A percentile compares a stretch with the other conserved stretches of the same genome.
Conservation (phyloP, 2,329 filamentous ascomycete species). For the Aspergillus fumigatiaffinis region DNA sequence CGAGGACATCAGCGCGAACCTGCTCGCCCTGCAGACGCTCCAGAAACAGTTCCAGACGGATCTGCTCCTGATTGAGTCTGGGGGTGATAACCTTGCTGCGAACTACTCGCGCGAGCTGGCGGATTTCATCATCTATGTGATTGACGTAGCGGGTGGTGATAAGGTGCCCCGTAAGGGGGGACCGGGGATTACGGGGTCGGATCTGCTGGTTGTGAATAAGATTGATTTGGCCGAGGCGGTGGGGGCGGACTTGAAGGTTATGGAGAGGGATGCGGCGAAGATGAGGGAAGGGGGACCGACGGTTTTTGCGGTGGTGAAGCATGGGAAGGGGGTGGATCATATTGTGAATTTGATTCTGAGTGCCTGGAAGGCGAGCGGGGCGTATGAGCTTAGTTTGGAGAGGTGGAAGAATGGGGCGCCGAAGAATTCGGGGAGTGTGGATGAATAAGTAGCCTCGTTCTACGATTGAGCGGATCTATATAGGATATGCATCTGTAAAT, state of each 20-base stretch:
- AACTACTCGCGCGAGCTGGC: conserved; percentile 95
- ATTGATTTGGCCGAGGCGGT: conserved; percentile 88
- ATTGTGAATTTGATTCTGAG: conserved; percentile 86
- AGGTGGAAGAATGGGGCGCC: conserved; percentile 42
- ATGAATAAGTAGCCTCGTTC: conserved; percentile 16
- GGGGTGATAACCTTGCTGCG: conserved; percentile 92
- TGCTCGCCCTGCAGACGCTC: conserved; percentile 85
- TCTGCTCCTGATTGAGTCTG: conserved; percentile 87
- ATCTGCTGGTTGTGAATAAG: conserved; percentile 93
- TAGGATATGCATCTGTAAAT: neutral
- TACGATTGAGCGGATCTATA: too few relatives aligned
- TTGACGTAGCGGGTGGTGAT: conserved; percentile 93
- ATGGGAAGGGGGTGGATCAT: conserved; percentile 75
- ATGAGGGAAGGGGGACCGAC: conserved; percentile 95
- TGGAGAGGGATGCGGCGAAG: conserved; percentile 91
- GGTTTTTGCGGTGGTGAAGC: conserved; percentile 97
- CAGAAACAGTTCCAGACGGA: conserved; percentile 77
- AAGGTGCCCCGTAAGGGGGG: conserved; percentile 96
- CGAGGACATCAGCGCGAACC: conserved; percentile 92
- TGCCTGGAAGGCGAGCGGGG: conserved; percentile 88
- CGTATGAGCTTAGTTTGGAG: conserved; percentile 47
- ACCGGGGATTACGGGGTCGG: conserved; percentile 93
- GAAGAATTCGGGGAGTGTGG: conserved; percentile 34
- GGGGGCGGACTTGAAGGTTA: conserved; percentile 83
- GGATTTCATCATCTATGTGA: conserved; percentile 98